Percentiles rank a stretch among this genome's conserved stretches.
Evolutionary conservation across 768 basidiomycete genomes (phyloP).

Genomic region (Tephrocybe sp.): DNA sequence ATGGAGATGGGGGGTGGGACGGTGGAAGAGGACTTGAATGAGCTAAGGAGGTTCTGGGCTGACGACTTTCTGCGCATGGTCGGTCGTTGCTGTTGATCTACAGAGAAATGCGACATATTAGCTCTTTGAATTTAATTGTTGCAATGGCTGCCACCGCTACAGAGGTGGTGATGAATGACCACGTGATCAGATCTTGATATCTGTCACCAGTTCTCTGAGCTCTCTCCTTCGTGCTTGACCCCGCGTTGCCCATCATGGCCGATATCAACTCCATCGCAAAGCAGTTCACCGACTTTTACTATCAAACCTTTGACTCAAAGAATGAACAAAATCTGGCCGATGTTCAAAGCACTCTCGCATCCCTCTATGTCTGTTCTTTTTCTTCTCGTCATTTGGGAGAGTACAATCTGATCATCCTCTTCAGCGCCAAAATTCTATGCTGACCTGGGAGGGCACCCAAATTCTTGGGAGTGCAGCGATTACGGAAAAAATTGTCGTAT

Average conservation of each 20-base stretch:
- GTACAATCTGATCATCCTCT: constrained; percentile 22
- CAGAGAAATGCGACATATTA: constrained; percentile 37
- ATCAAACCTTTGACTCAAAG: constrained; percentile 67
- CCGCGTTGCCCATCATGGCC: constrained; percentile 47
- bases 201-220: constrained; percentile 14
- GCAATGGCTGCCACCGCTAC: too few relatives aligned
- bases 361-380: constrained; percentile 72
- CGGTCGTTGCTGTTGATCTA: constrained; percentile 42
- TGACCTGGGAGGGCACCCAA: constrained; percentile 72
- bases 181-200: constrained; percentile 19
- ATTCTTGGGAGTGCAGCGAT: constrained; percentile 56
- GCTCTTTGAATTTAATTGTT: constrained; percentile 8
- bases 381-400: constrained; percentile 13
- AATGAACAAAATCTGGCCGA: too few relatives aligned
- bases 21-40: constrained; percentile 52
- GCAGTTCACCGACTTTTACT: constrained; percentile 84
- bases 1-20: constrained; percentile 31
- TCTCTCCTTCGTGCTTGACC: constrained; percentile 5
- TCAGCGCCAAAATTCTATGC: constrained; percentile 81
- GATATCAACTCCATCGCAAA: constrained; percentile 74
- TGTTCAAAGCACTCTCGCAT: constrained; percentile 34
- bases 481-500: constrained; percentile 71
- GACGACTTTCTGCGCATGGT: constrained; percentile 83
- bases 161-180: too few relatives aligned
- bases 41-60: constrained; percentile 77